phyloP scores from a whole-genome alignment of 345 rosid species.

The Limnanthes douglasii region DNA sequence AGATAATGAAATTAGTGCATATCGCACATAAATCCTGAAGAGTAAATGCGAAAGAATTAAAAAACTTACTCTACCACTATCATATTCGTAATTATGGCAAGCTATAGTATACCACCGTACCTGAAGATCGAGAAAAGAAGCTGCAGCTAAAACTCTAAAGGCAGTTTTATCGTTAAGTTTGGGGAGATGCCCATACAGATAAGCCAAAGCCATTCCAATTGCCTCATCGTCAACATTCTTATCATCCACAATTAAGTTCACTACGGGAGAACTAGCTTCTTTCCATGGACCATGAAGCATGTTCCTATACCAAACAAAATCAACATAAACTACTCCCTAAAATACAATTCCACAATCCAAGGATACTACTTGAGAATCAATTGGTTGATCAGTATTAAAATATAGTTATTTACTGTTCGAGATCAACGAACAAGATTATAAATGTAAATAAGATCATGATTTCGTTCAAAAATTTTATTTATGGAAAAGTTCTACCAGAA shows the following conservation, averaged over 20 bases:
- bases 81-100: neutral
- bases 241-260: conserved; percentile 70
- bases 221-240: conserved; percentile 85
- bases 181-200: conserved; percentile 75
- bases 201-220: conserved; percentile 70
- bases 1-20: conserved; percentile 87
- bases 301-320: conserved; percentile 29
- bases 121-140: conserved; percentile 97
- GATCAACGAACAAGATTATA: no score
- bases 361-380: no score
- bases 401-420: no score
- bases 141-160: conserved; percentile 89
- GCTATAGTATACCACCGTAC: conserved; percentile 12
- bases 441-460: no score
- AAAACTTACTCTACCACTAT: neutral
- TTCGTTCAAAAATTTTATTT: no score
- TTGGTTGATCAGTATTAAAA: no score
- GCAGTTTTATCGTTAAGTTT: conserved; percentile 85
- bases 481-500: no score
- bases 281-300: conserved; percentile 98
- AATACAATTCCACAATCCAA: neutral
- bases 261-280: conserved; percentile 71
- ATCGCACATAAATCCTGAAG: conserved; percentile 88
- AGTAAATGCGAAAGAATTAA: conserved; percentile 2
- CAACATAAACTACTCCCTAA: neutral